phyloP scores from a whole-genome alignment of 106 monocot genomes.

The Dendrobium catenatum region DNA sequence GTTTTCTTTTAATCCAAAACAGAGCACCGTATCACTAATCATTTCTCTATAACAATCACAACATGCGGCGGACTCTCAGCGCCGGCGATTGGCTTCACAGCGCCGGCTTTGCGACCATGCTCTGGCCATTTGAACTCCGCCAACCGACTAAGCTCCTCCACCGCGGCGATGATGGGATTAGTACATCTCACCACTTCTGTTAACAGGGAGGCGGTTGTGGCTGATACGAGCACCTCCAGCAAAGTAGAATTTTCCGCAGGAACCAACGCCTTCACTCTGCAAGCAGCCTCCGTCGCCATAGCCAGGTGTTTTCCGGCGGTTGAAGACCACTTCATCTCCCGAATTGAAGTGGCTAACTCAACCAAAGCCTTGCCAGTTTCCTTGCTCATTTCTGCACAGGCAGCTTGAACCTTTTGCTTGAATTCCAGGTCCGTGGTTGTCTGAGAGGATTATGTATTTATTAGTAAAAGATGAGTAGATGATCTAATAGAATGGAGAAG shows the following conservation, averaged over 20 bases:
- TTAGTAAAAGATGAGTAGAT: neutral
- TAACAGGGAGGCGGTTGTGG: conserved; percentile 36
- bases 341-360: conserved; percentile 35
- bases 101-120: neutral
- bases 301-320: conserved; percentile 13
- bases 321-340: conserved; percentile 19
- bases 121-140: conserved; percentile 28
- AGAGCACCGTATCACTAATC: neutral
- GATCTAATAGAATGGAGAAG: neutral
- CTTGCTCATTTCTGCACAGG: conserved; percentile 34
- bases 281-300: conserved; percentile 13
- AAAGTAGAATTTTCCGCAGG: conserved; percentile 6
- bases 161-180: conserved; percentile 16
- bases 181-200: conserved; percentile 29
- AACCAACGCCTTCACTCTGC: conserved; percentile 6
- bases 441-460: conserved; percentile 2
- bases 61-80: conserved; percentile 14
- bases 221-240: conserved; percentile 25
- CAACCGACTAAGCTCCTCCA: conserved; percentile 42
- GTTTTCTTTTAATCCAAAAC: too few relatives aligned
- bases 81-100: conserved; percentile 17
- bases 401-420: conserved; percentile 9
- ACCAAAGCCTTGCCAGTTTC: conserved; percentile 8
- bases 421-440: conserved; percentile 17
- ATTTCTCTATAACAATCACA: conserved; percentile 8